Conservation (phyloP, 2,329 filamentous ascomycete species). For the Sphaerulina vaccinii region DNA sequence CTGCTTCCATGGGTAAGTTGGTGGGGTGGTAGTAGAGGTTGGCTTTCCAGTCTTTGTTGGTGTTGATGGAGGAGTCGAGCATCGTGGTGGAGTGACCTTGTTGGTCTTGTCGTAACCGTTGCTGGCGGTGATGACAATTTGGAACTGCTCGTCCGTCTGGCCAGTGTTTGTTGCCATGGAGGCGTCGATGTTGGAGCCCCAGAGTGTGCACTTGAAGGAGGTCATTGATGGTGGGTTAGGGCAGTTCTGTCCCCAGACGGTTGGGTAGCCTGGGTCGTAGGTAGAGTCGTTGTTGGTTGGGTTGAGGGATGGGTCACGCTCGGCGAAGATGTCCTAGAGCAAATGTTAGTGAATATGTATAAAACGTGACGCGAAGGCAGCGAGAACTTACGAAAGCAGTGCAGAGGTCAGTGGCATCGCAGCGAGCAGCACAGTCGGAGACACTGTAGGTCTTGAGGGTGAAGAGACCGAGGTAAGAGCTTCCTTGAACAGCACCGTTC, state of each 20-base stretch:
- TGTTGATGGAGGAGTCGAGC: constrained; percentile 11
- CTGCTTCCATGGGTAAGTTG: constrained; percentile 8
- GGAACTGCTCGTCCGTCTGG: constrained; percentile 26
- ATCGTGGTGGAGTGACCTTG: constrained; percentile 13
- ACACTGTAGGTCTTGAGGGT: constrained; percentile 28
- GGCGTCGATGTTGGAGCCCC: constrained; percentile 34
- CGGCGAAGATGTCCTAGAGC: constrained; percentile 22
- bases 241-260: constrained; percentile 29
- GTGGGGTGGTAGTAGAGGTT: constrained; percentile 6
- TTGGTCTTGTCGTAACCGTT: constrained; percentile 32
- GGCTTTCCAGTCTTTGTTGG: constrained; percentile 1
- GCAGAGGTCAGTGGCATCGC: constrained; percentile 26
- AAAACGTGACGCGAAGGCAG: background rate
- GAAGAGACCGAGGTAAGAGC: constrained; percentile 28
- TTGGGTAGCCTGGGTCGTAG: constrained; percentile 21
- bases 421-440: constrained; percentile 24
- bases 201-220: constrained; percentile 36
- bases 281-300: constrained; percentile 27
- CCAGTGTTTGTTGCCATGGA: constrained; percentile 29
- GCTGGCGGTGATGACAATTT: constrained; percentile 31
- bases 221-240: constrained; percentile 33
- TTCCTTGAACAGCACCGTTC: constrained; percentile 19
- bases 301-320: constrained; percentile 28
- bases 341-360: background rate
- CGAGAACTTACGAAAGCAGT: constrained; percentile 18